Evolutionary conservation across 192 early-diverging fungal species (phyloP).

Genomic region (Obelidium mucronatum): DNA sequence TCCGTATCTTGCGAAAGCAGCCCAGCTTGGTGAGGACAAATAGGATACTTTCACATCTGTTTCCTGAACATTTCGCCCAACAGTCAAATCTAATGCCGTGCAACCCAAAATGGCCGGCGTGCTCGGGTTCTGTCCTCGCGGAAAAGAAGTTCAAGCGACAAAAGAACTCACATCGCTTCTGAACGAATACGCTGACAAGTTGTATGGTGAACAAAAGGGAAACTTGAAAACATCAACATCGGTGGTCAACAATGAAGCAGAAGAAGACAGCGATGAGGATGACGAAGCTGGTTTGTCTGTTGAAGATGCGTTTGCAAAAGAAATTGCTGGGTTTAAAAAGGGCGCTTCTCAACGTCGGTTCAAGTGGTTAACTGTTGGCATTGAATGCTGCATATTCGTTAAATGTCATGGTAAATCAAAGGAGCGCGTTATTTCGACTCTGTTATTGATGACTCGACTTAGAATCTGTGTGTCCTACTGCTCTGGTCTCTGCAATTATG

Average conservation of each 20-base stretch:
- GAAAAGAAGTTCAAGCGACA: constrained; percentile 40
- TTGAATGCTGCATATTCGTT: constrained; percentile 53
- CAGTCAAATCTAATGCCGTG: constrained; percentile 32
- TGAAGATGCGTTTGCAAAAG: constrained; percentile 40
- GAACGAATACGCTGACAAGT: constrained; percentile 44
- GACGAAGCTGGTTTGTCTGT: constrained; percentile 31
- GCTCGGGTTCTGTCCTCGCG: constrained; percentile 34
- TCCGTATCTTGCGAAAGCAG: too few species aligned
- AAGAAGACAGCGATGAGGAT: constrained; percentile 16
- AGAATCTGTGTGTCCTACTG: constrained; percentile 42
- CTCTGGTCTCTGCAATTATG: constrained; percentile 41
- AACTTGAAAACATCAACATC: not conserved
- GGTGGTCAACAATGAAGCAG: not conserved
- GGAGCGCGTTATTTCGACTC: not conserved
- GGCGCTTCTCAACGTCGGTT: constrained; percentile 18
- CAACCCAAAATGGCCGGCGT: constrained; percentile 55
- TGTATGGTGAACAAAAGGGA: constrained; percentile 14
- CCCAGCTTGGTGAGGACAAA: too few species aligned
- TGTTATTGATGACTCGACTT: constrained; percentile 12
- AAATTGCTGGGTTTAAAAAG: constrained; percentile 33
- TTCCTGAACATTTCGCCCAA: too few species aligned
- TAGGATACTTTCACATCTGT: too few species aligned
- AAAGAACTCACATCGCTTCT: constrained; percentile 41
- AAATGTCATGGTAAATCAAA: constrained; percentile 29
- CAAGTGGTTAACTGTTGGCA: constrained; percentile 45